Percentiles rank a stretch among this genome's conserved stretches.
Evolutionary conservation across 139 green algal genomes (phyloP).

Genomic region (Picochlorum costavermella): DNA sequence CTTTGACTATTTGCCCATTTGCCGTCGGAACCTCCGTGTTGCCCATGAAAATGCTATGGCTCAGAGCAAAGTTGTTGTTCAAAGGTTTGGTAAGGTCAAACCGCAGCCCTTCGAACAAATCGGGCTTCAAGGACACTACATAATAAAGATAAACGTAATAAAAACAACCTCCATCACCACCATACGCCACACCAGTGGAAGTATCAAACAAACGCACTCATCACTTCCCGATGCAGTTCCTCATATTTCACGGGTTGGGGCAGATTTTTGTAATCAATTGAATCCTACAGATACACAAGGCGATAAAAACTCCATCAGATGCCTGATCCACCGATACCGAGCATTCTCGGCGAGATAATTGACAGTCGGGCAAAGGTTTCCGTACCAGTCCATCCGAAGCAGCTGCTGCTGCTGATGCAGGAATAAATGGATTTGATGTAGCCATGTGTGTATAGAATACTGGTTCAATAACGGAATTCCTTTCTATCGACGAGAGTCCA

Average conservation of each 20-base stretch:
- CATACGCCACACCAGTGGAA: background rate
- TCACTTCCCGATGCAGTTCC: constrained; percentile 81
- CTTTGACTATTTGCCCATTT: constrained; percentile 67
- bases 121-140: constrained; percentile 89
- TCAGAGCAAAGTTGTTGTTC: constrained; percentile 94
- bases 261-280: constrained; percentile 36
- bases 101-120: constrained; percentile 91
- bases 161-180: background rate
- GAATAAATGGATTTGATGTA: constrained; percentile 22
- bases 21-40: constrained; percentile 79
- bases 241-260: constrained; percentile 87
- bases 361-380: background rate
- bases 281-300: background rate
- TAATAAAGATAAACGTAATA: background rate
- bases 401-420: constrained; percentile 14
- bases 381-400: constrained; percentile 1
- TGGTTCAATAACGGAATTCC: background rate
- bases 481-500: no score
- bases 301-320: no score
- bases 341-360: no score
- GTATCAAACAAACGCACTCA: constrained; percentile 52
- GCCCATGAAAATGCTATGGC: constrained; percentile 91
- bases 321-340: no score
- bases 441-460: constrained; percentile 2
- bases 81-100: constrained; percentile 97